Percentiles rank a stretch among this genome's conserved stretches.
Conservation (phyloP, 345 rosid species). For the Salix dunnii region DNA sequence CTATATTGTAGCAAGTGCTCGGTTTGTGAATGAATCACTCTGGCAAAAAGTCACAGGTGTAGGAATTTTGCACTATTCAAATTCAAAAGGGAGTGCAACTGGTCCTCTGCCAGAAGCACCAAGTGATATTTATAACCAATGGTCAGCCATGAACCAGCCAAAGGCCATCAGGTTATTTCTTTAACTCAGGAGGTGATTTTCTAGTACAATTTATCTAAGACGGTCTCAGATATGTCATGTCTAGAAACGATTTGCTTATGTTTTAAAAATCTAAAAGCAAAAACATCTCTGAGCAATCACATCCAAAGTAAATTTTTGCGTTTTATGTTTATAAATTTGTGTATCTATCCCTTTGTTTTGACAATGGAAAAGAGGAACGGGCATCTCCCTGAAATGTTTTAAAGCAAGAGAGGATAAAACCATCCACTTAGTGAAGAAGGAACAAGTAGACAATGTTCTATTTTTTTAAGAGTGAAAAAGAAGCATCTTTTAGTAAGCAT, state of each 20-base stretch:
- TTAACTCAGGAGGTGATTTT: neutral
- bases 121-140: slow-evolving; percentile 59
- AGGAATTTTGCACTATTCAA: slow-evolving; percentile 83
- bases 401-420: neutral
- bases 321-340: neutral
- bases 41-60: slow-evolving; percentile 96
- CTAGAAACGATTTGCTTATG: too few species aligned
- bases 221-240: neutral
- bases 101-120: slow-evolving; percentile 82
- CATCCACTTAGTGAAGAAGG: neutral
- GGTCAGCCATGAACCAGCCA: slow-evolving; percentile 87
- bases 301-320: neutral
- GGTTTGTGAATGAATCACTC: slow-evolving; percentile 79
- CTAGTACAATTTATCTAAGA: neutral
- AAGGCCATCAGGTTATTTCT: slow-evolving; percentile 64
- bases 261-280: neutral
- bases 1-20: slow-evolving; percentile 92
- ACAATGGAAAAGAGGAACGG: neutral
- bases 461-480: neutral
- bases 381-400: neutral
- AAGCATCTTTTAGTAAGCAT: neutral
- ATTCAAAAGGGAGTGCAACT: slow-evolving; percentile 70
- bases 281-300: neutral
- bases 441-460: too few species aligned
- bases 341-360: neutral